Percentiles rank a stretch among this genome's conserved stretches.
These are phyloP conservation scores for Schizochytrium sp. DNA, from an alignment of 108 stramenopile species.

Conservation along the genomic window DNA sequence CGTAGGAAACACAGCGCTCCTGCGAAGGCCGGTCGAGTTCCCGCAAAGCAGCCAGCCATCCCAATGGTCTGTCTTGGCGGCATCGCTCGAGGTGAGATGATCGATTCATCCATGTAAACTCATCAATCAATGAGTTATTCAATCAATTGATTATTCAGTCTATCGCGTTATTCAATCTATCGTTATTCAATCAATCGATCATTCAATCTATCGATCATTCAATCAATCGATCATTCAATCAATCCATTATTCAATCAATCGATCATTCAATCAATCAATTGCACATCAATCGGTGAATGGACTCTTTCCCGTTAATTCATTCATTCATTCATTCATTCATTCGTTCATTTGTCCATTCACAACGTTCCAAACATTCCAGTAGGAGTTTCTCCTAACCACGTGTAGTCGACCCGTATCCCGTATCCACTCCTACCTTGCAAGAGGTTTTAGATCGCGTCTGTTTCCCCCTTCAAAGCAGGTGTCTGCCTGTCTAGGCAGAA, in stretches of 20 bases:
- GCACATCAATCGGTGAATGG: not conserved
- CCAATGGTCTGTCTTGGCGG: too few relatives aligned
- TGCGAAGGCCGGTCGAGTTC: too few relatives aligned
- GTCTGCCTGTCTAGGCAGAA: too few relatives aligned
- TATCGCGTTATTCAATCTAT: not conserved
- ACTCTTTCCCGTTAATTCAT: not conserved
- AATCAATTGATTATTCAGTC: not conserved
- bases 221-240: not conserved
- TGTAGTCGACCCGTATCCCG: not conserved
- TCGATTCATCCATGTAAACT: not conserved
- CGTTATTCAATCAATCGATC: not conserved
- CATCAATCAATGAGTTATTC: not conserved
- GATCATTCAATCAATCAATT: not conserved
- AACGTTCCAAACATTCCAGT: not conserved
- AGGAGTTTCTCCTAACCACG: not conserved
- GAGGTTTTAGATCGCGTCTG: not conserved
- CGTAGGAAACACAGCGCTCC: too few relatives aligned
- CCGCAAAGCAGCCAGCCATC: too few relatives aligned
- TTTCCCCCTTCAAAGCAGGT: too few relatives aligned
- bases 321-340: constrained; percentile 28
- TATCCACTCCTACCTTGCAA: not conserved
- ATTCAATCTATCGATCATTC: not conserved
- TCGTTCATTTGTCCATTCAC: not conserved
- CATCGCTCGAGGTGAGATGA: too few relatives aligned
- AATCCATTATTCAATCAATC: not conserved